Conservation (phyloP, 2,329 filamentous ascomycete species). For the Alternaria gaisen region DNA sequence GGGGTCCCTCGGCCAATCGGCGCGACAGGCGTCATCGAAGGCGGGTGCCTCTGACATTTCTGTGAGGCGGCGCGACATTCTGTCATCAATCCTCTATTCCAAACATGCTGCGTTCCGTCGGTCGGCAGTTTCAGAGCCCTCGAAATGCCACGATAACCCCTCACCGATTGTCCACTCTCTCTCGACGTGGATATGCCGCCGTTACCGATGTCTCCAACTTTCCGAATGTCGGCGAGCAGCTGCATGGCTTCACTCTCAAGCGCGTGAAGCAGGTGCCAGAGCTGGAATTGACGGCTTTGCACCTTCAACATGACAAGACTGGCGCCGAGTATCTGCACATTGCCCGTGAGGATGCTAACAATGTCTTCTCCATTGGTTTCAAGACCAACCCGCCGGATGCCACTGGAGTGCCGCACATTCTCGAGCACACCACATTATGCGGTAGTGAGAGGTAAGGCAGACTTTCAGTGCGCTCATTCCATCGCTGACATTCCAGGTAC, state of each 20-base stretch:
- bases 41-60: slow-evolving; percentile 24
- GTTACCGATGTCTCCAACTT: slow-evolving; percentile 79
- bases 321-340: slow-evolving; percentile 96
- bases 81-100: slow-evolving; percentile 8
- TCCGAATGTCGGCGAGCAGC: slow-evolving; percentile 81
- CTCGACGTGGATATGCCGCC: slow-evolving; percentile 62
- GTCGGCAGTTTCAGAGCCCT: slow-evolving; percentile 37
- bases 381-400: slow-evolving; percentile 98
- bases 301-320: slow-evolving; percentile 92
- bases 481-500: slow-evolving; percentile 65
- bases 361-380: slow-evolving; percentile 99
- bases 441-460: slow-evolving; percentile 82
- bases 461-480: not conserved
- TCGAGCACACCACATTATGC: slow-evolving; percentile 96
- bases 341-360: slow-evolving; percentile 94
- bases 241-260: slow-evolving; percentile 92
- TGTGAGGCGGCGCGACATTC: slow-evolving; percentile 14
- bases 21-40: slow-evolving; percentile 26
- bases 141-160: slow-evolving; percentile 20
- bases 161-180: slow-evolving; percentile 18
- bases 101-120: slow-evolving; percentile 50
- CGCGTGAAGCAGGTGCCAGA: slow-evolving; percentile 93
- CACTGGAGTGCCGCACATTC: slow-evolving; percentile 93
- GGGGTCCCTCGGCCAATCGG: slow-evolving; percentile 30
- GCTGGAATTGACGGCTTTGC: slow-evolving; percentile 88